These are phyloP conservation scores for Cordyceps cicadae DNA, from an alignment of 2,329 filamentous ascomycete genomes.

Conservation along the genomic window DNA sequence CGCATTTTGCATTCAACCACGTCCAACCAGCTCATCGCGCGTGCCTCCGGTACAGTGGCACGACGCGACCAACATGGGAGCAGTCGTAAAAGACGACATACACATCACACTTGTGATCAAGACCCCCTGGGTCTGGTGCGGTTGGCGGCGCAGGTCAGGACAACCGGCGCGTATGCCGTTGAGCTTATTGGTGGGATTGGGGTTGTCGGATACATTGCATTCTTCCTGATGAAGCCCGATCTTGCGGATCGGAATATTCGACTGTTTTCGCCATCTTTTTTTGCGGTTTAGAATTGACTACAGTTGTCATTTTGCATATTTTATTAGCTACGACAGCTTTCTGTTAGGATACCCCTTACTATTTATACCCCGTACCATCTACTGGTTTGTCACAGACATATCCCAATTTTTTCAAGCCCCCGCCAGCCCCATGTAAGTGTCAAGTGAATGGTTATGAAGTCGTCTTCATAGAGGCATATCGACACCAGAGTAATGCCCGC, in stretches of 20 bases:
- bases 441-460: background rate
- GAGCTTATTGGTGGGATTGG: slow-evolving; percentile 69
- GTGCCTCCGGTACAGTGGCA: background rate
- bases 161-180: slow-evolving; percentile 57
- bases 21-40: background rate
- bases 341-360: background rate
- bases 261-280: slow-evolving; percentile 7
- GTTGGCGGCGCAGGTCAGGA: slow-evolving; percentile 57
- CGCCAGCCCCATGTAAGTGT: background rate
- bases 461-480: background rate
- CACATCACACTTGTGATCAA: slow-evolving; percentile 35
- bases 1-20: slow-evolving; percentile 14
- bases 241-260: slow-evolving; percentile 12
- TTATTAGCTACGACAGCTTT: background rate
- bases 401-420: background rate
- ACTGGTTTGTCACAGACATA: background rate
- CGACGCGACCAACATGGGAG: background rate
- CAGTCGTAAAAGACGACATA: slow-evolving; percentile 13
- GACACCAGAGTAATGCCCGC: too few species aligned
- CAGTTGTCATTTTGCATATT: background rate
- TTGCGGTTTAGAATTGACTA: slow-evolving; percentile 1
- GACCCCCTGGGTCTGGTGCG: slow-evolving; percentile 75
- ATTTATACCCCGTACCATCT: background rate
- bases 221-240: slow-evolving; percentile 44
- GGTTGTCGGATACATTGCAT: slow-evolving; percentile 61